A percentile compares a stretch with the other conserved stretches of the same genome.
These are phyloP conservation scores for Tuber borchii DNA, from an alignment of 495 filamentous ascomycete genomes.

Conservation along the genomic window DNA sequence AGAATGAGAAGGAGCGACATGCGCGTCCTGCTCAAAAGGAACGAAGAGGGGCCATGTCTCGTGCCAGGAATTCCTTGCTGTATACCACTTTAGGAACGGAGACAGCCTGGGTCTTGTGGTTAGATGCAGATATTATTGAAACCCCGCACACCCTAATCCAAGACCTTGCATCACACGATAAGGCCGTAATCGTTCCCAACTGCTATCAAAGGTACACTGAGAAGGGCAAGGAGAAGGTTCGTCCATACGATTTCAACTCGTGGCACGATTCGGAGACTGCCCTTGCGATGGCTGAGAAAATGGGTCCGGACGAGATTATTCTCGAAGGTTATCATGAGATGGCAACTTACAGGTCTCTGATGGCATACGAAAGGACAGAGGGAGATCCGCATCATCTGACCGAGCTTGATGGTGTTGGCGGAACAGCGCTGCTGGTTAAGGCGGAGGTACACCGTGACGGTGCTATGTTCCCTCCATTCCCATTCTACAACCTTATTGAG, in stretches of 20 bases:
- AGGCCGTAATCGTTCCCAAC: constrained; percentile 85
- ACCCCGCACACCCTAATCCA: constrained; percentile 80
- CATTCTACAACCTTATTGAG: constrained; percentile 95
- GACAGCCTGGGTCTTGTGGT: constrained; percentile 94
- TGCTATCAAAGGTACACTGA: constrained; percentile 89
- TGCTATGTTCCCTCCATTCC: constrained; percentile 95
- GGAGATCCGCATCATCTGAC: constrained; percentile 57
- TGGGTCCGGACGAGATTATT: constrained; percentile 84
- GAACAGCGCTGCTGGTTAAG: constrained; percentile 88
- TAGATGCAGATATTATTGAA: constrained; percentile 89
- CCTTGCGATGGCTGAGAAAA: constrained; percentile 62
- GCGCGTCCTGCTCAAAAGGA: constrained; percentile 81
- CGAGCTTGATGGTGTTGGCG: constrained; percentile 83
- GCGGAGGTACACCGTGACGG: constrained; percentile 96
- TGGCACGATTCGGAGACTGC: constrained; percentile 85
- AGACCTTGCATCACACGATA: constrained; percentile 79
- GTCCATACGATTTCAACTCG: constrained; percentile 94
- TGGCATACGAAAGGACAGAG: constrained; percentile 72
- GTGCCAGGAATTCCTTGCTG: constrained; percentile 83
- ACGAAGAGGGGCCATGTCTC: constrained; percentile 81
- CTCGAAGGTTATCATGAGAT: constrained; percentile 89
- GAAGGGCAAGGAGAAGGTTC: constrained; percentile 57
- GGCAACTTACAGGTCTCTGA: constrained; percentile 80
- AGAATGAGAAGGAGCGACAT: constrained; percentile 82
- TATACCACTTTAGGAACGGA: constrained; percentile 95